Evolutionary conservation across 1,139 yeast species (phyloP).

Genomic region (Groenewaldozyma sp.): DNA sequence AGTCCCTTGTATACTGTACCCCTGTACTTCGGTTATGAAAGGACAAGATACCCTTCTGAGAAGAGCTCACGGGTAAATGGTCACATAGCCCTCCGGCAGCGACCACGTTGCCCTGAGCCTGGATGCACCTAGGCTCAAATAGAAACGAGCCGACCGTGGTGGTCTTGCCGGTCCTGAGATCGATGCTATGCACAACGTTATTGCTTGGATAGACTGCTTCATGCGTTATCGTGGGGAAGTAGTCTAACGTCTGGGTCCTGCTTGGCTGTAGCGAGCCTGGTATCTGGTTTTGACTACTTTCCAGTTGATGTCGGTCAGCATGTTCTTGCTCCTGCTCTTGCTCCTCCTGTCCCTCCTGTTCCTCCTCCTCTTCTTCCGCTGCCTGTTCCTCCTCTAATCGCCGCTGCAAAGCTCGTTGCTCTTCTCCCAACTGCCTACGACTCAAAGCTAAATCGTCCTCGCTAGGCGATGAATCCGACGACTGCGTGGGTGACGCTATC

Average conservation of each 20-base stretch:
- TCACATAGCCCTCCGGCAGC: constrained; percentile 60
- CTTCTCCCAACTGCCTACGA: not conserved
- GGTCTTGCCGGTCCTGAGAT: constrained; percentile 32
- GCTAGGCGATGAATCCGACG: not conserved
- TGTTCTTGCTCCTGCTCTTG: not conserved
- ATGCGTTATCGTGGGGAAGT: constrained; percentile 10
- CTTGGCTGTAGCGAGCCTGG: too few relatives aligned
- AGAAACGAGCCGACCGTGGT: constrained; percentile 40
- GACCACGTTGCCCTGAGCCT: constrained; percentile 43
- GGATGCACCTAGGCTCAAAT: constrained; percentile 62
- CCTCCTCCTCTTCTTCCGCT: not conserved
- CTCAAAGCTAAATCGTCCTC: not conserved
- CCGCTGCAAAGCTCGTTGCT: not conserved
- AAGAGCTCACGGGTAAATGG: constrained; percentile 16
- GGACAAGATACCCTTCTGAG: constrained; percentile 47
- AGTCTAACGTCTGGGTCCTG: not conserved
- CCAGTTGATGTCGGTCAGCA: too few relatives aligned
- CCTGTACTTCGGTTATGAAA: constrained; percentile 43
- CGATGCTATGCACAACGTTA: constrained; percentile 37
- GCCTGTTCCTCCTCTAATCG: not conserved
- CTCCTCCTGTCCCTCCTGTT: not conserved
- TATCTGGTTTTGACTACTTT: too few relatives aligned
- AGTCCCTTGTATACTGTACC: constrained; percentile 40
- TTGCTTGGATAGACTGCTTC: constrained; percentile 44
- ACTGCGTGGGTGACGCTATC: constrained; percentile 18